Conservation (phyloP, 208 protist genomes). For the Trypanosomatidae sp. region DNA sequence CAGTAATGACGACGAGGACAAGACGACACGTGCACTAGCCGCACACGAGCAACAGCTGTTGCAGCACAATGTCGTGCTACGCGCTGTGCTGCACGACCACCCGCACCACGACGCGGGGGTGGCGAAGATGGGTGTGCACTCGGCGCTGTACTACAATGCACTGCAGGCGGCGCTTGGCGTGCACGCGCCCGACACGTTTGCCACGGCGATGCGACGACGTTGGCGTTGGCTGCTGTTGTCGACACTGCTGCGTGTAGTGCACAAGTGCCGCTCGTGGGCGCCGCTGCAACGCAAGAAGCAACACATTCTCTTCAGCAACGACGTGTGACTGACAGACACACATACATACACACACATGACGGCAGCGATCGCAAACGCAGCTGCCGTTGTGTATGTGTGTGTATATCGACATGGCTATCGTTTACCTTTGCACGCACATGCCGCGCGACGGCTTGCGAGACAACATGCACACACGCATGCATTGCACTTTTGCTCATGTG, state of each 20-base stretch:
- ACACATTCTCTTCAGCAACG: conserved; percentile 84
- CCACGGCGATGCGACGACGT: conserved; percentile 33
- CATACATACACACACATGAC: neutral
- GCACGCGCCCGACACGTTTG: conserved; percentile 69
- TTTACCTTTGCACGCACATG: no score
- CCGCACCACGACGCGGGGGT: no score
- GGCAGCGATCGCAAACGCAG: no score
- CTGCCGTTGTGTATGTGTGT: no score
- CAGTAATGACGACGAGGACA: no score
- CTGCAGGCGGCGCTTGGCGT: conserved; percentile 65
- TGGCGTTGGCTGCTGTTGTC: conserved; percentile 51
- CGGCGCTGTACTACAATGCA: conserved; percentile 73
- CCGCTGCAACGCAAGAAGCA: conserved; percentile 82
- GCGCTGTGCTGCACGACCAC: no score
- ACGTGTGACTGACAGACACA: conserved; percentile 20
- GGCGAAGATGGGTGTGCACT: conserved; percentile 70
- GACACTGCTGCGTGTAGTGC: conserved; percentile 42
- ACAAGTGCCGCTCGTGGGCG: conserved; percentile 63
- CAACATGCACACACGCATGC: no score
- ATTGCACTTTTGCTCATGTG: no score
- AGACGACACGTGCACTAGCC: conserved; percentile 9
- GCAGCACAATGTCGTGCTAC: conserved; percentile 14
- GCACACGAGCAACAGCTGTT: conserved; percentile 22
- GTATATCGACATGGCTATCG: no score
- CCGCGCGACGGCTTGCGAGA: no score